Evolutionary conservation across 2,329 filamentous ascomycete genomes (phyloP).

Genomic region (Hypoxylon sp.): DNA sequence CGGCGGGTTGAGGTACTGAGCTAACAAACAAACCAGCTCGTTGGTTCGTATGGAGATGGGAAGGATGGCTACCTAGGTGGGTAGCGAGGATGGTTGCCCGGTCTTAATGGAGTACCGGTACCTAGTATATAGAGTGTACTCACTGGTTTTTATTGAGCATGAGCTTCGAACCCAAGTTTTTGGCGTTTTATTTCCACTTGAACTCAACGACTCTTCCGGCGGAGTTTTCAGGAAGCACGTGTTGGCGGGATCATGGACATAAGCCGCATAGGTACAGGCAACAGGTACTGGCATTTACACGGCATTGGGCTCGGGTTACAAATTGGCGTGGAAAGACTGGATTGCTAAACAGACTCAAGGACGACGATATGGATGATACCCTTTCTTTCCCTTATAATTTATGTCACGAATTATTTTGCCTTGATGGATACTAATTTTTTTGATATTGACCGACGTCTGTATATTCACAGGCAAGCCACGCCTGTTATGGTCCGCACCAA

Average conservation of each 20-base stretch:
- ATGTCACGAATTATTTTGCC: neutral
- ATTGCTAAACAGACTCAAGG: constrained; percentile 13
- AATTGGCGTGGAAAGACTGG: constrained; percentile 10
- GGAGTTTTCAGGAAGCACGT: constrained; percentile 21
- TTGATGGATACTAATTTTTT: neutral
- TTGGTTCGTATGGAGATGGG: neutral
- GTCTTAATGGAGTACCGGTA: neutral
- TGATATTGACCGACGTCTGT: neutral
- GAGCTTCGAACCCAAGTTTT: neutral
- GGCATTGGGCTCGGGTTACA: constrained; percentile 20
- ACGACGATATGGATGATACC: constrained; percentile 33
- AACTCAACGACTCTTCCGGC: neutral
- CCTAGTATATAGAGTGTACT: neutral
- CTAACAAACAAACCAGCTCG: neutral
- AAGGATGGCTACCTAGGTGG: neutral
- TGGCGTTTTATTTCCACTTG: neutral
- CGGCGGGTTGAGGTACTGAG: constrained; percentile 3
- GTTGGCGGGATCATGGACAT: constrained; percentile 11
- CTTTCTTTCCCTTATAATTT: constrained; percentile 18
- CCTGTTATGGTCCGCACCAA: too few species aligned
- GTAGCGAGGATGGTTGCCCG: neutral
- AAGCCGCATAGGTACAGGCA: too few species aligned
- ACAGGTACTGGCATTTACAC: constrained; percentile 23
- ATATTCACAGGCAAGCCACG: neutral
- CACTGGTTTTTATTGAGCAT: neutral